phyloP scores from a whole-genome alignment of 371 early-diverging fungal species.

The Mortierella sp. region DNA sequence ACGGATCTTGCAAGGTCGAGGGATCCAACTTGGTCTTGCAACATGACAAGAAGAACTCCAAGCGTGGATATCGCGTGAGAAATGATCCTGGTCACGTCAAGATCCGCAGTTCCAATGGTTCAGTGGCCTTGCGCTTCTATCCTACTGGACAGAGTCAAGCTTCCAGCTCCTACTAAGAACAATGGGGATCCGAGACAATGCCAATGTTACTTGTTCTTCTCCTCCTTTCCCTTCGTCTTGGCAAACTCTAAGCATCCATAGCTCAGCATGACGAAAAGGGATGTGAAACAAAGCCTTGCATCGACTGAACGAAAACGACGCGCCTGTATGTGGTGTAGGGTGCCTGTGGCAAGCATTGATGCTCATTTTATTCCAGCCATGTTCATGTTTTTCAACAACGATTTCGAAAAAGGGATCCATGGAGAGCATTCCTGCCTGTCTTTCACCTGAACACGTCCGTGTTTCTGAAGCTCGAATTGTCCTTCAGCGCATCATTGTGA shows the following conservation, averaged over 20 bases:
- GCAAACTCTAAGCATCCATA: too few species aligned
- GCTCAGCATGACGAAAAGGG: not conserved
- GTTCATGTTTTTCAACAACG: too few species aligned
- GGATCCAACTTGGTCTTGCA: conserved; percentile 22
- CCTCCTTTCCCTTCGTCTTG: too few species aligned
- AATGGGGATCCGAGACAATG: too few species aligned
- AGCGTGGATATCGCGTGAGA: conserved; percentile 22
- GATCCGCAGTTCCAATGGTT: conserved; percentile 16
- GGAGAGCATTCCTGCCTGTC: not conserved
- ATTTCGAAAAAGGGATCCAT: too few species aligned
- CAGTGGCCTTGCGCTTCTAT: conserved; percentile 26
- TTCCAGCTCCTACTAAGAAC: not conserved
- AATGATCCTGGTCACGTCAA: conserved; percentile 22
- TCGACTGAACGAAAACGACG: not conserved
- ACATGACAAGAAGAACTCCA: conserved; percentile 25
- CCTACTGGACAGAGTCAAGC: conserved; percentile 15
- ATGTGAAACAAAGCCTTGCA: not conserved
- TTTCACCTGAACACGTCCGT: conserved; percentile 82
- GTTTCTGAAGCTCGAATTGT: conserved; percentile 92
- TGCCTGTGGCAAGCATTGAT: not conserved
- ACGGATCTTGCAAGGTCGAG: conserved; percentile 22
- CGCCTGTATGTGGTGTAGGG: too few species aligned
- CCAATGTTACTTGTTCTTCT: too few species aligned
- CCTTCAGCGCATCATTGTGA: conserved; percentile 87
- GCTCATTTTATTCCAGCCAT: not conserved